Evolutionary conservation across 257 asterid species (phyloP).

Genomic region (Perilla frutescens): DNA sequence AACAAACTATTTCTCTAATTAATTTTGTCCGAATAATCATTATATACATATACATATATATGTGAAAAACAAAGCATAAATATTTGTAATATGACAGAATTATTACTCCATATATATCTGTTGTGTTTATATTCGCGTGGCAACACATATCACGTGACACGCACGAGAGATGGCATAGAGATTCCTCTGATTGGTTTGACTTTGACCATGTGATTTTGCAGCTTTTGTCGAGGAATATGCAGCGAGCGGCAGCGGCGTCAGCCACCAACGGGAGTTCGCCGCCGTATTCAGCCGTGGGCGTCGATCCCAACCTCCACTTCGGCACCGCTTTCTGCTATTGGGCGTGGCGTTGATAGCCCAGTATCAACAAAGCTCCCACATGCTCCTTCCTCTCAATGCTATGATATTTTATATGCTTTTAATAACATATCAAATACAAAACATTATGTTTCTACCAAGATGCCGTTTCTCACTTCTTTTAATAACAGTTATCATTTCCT

Average conservation of each 20-base stretch:
- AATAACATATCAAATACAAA: background rate
- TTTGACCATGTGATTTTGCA: slow-evolving; percentile 49
- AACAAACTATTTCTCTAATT: slow-evolving; percentile 16
- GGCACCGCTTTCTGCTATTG: slow-evolving; percentile 40
- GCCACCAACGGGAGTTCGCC: slow-evolving; percentile 31
- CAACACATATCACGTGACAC: slow-evolving; percentile 46
- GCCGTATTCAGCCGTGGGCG: slow-evolving; percentile 26
- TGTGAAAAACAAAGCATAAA: background rate
- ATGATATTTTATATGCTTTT: background rate
- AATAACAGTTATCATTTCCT: no score
- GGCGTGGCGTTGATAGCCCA: background rate
- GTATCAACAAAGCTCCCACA: background rate
- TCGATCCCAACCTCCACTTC: slow-evolving; percentile 25
- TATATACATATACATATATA: background rate
- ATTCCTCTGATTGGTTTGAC: slow-evolving; percentile 45
- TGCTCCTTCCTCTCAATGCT: no score
- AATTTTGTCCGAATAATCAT: background rate
- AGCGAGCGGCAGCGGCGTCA: slow-evolving; percentile 29
- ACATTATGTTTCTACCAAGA: no score
- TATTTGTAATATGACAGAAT: background rate
- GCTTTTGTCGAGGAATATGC: slow-evolving; percentile 57
- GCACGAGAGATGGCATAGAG: slow-evolving; percentile 41
- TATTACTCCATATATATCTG: background rate
- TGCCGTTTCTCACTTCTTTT: no score
- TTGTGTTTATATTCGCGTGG: no score